phyloP scores from a whole-genome alignment of 2,329 filamentous ascomycete genomes.

The Fusarium brevicatenulatum region DNA sequence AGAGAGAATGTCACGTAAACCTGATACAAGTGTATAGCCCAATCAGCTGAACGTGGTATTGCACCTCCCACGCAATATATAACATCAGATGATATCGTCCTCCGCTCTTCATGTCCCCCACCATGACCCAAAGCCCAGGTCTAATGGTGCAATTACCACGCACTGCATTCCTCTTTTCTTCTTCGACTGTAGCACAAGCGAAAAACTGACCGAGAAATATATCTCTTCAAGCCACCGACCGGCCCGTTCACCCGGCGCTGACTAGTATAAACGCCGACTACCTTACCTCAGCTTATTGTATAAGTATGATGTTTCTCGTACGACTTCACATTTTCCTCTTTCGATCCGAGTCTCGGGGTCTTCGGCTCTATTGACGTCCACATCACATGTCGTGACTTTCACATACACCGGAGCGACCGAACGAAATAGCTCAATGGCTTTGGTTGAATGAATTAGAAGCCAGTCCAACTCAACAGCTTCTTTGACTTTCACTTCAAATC shows the following conservation, averaged over 20 bases:
- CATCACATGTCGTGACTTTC: background rate
- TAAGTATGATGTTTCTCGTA: conserved; percentile 24
- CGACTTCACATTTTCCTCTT: conserved; percentile 29
- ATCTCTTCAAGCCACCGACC: background rate
- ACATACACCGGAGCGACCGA: background rate
- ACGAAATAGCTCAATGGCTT: background rate
- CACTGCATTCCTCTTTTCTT: background rate
- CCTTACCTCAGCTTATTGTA: background rate
- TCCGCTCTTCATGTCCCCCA: conserved; percentile 6
- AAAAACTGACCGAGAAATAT: conserved; percentile 1
- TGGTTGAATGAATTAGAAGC: conserved; percentile 19
- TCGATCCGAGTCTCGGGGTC: conserved; percentile 4
- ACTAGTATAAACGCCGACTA: conserved; percentile 2
- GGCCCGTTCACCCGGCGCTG: conserved; percentile 15
- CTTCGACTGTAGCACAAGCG: background rate
- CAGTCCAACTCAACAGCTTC: conserved; percentile 21
- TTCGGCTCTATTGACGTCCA: conserved; percentile 5
- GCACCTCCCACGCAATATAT: background rate
- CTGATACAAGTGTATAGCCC: background rate
- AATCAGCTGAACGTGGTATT: background rate
- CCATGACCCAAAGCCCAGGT: conserved; percentile 5
- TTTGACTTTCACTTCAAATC: conserved; percentile 3
- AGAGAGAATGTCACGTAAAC: background rate
- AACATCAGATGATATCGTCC: background rate
- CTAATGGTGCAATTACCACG: conserved; percentile 21